Base-by-base conservation (phyloP, 345 rosid genomes). In the Erysimum cheiranthoides region DNA sequence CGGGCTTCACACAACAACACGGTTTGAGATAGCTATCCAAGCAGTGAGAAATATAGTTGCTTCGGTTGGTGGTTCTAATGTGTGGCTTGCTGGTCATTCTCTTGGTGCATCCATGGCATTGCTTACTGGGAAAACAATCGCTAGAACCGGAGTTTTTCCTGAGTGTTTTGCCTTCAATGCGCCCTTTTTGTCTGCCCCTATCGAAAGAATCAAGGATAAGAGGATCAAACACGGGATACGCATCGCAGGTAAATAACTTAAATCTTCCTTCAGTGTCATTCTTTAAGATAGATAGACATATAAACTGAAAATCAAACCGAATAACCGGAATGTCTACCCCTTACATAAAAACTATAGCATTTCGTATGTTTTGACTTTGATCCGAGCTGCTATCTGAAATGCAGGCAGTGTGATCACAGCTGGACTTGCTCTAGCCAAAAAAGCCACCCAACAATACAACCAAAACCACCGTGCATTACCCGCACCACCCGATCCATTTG, bases 21-120 rank as follows among this genome's bases (percentile, higher is more conserved):
- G 97, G n/a, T 87, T 86, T 10, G 88, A 88, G 82, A 85, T 85
- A 63, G 99, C 87, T 21, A 86, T 91, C 17, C 91, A 92, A 78
- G 97, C 96, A 0, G 89, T 86, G 32, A 79, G 83, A 70, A 88
- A 85, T 61, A 78, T 82, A 80, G 93, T 93, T 40, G 91, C 91
- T 68, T 38, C 85, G 0, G 87, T 82, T 5, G 96, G 94, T 9
- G 80, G 70, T 38, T 87, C 92, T 0, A 87, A 87, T 51, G 87
- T 93, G 35, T 95, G 97, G 98, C 67, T 95, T 71, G 92, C 94
- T 6, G 99, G 99, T 63, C 97, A 95, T 77, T 93, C 96, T 70
- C 86, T 95, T 14, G 98, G 99, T 58, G 86, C 97, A 42, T 90
- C 96, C 74, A 81, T 91, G 87, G 95, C 91, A 10, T 64, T 91